Evolutionary conservation across 1,139 yeast genomes (phyloP).

Genomic region (Pichia sp.): DNA sequence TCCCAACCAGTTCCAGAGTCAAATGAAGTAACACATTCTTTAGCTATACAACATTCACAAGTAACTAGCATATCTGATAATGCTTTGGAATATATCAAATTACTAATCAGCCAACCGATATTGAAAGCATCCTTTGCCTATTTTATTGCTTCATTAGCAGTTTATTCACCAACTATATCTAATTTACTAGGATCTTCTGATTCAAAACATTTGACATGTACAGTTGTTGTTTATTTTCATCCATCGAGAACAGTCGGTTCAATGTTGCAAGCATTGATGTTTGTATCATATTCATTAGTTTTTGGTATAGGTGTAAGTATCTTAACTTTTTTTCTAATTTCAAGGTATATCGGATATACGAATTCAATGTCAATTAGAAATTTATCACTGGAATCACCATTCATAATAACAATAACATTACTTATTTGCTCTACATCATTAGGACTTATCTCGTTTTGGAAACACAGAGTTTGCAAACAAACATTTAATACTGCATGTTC

Average conservation of each 20-base stretch:
- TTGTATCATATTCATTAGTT: slow-evolving; percentile 48
- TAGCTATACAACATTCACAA: neutral
- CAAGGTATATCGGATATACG: slow-evolving; percentile 31
- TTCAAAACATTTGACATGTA: slow-evolving; percentile 76
- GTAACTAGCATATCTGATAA: neutral
- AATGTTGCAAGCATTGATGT: slow-evolving; percentile 68
- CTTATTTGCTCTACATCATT: slow-evolving; percentile 49
- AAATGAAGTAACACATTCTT: no score
- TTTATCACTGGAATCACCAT: slow-evolving; percentile 2
- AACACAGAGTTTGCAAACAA: slow-evolving; percentile 59
- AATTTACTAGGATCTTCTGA: slow-evolving; percentile 57
- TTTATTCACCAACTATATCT: slow-evolving; percentile 58
- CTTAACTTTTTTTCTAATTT: slow-evolving; percentile 48
- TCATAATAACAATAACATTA: slow-evolving; percentile 26
- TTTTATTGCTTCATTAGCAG: slow-evolving; percentile 65
- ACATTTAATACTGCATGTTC: slow-evolving; percentile 81
- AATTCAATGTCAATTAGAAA: neutral
- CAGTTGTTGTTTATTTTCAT: slow-evolving; percentile 80
- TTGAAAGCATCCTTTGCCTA: slow-evolving; percentile 70
- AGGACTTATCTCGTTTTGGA: slow-evolving; percentile 63
- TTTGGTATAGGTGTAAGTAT: slow-evolving; percentile 55
- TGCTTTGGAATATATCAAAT: slow-evolving; percentile 1
- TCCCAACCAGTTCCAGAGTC: neutral
- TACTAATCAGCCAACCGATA: slow-evolving; percentile 27
- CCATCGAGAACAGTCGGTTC: slow-evolving; percentile 77